phyloP scores from a whole-genome alignment of 2,329 filamentous ascomycete species.

The Neopestalotiopsis clavispora region DNA sequence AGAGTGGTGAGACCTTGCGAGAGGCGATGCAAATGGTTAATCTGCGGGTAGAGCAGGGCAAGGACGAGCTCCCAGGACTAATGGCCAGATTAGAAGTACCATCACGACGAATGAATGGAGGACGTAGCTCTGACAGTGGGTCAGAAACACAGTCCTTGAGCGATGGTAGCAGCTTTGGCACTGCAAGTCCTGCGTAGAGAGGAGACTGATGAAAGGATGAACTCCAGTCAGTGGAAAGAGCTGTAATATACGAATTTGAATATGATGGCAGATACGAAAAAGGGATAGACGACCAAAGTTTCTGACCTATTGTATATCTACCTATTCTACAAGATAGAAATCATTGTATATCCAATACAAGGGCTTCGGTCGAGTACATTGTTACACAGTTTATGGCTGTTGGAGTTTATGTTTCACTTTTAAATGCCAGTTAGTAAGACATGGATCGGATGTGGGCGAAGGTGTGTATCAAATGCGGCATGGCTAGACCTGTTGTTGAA shows the following conservation, averaged over 20 bases:
- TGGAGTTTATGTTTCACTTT: background rate
- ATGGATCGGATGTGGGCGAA: no score
- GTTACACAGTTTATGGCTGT: background rate
- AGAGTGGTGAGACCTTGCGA: slow-evolving; percentile 78
- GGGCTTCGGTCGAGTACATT: no score
- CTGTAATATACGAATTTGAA: background rate
- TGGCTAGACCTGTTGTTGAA: no score
- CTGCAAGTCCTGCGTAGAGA: slow-evolving; percentile 33
- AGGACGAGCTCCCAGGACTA: slow-evolving; percentile 32
- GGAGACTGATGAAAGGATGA: background rate
- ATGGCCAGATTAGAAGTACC: slow-evolving; percentile 38
- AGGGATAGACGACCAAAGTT: background rate
- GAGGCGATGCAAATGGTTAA: slow-evolving; percentile 72
- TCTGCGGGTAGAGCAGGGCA: slow-evolving; percentile 40
- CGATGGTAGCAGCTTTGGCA: slow-evolving; percentile 35
- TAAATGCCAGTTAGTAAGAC: no score
- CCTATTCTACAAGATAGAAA: no score
- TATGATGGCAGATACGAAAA: background rate
- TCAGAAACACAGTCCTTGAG: slow-evolving; percentile 36
- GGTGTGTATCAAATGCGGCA: no score
- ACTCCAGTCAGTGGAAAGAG: background rate
- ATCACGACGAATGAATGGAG: slow-evolving; percentile 32
- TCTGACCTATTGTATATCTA: no score
- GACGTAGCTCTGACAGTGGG: slow-evolving; percentile 35
- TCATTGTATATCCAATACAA: no score